Conservation (phyloP, 352 stramenopile genomes). For the Elongisporangium prolatum region DNA sequence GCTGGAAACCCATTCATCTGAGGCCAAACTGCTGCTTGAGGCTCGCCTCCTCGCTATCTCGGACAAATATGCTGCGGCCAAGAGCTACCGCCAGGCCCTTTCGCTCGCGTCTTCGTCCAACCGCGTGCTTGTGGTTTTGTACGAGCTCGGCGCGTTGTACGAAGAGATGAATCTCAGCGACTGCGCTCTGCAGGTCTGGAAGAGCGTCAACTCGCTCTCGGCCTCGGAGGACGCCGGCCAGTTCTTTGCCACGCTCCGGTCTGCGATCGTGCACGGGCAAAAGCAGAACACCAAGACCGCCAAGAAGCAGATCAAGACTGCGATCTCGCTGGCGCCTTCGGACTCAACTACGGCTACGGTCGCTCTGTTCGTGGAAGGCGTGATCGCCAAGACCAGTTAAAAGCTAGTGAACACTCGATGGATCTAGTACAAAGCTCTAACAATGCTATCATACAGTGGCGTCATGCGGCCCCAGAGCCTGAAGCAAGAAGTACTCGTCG, state of each 20-base stretch:
- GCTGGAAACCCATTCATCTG: constrained; percentile 3
- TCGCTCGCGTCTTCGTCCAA: constrained; percentile 5
- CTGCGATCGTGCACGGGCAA: constrained; percentile 56
- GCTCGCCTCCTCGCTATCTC: constrained; percentile 38
- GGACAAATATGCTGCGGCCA: constrained; percentile 15
- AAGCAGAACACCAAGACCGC: constrained; percentile 60
- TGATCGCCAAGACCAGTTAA: constrained; percentile 39
- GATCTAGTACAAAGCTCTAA: constrained; percentile 3
- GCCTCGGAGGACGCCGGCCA: constrained; percentile 11
- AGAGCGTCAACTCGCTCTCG: constrained; percentile 27
- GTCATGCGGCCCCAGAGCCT: constrained; percentile 67
- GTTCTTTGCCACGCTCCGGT: constrained; percentile 58
- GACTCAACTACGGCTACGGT: constrained; percentile 31
- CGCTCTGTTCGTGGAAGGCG: constrained; percentile 55
- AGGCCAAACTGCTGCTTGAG: constrained; percentile 26
- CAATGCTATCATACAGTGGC: constrained; percentile 32
- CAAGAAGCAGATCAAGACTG: constrained; percentile 61
- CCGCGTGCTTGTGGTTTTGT: constrained; percentile 37
- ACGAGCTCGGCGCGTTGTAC: constrained; percentile 52
- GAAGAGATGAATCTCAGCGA: constrained; percentile 41
- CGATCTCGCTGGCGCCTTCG: constrained; percentile 21
- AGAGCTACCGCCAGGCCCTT: constrained; percentile 27
- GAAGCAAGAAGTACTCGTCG: constrained; percentile 68
- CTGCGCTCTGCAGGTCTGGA: constrained; percentile 61
- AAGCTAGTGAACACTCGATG: neutral